Evolutionary conservation across 805 yeast genomes (phyloP), one percentile per base, ranked within the genome.

Genomic region (Lipomyces japonicus): DNA sequence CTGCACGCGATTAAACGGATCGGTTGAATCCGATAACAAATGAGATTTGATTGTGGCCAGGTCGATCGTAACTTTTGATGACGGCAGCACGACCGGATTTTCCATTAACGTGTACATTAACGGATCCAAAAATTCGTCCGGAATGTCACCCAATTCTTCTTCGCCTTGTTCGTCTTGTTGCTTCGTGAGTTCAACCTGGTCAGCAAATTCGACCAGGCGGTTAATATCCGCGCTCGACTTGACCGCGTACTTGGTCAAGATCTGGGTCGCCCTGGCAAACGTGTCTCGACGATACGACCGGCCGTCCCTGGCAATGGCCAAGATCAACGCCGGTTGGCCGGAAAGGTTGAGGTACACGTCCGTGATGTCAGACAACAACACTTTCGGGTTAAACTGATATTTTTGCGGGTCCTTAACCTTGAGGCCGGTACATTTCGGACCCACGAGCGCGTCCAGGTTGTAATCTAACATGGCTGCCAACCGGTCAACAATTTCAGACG

Each of bases 61-160:
- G 66, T 93, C 99, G 61, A 93, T 87, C 42, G 82, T 80, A 18
- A 90, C 79, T 57, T 80, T 84, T 0, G 96, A 87, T 6, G 86
- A 75, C 6, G 99, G 99, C 61, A 93, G 75, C n/a, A 78, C 83
- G 3, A 93, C 98, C 0, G 99, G 99, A 65, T 93, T 95, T 60
- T 82, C 85, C 98, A 93, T 93, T 42, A 93, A 65, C 1, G 96
- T 86, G 67, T 75, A 93, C 97, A 93, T 91, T 61, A 93, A 77
- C 12, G 99, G 99, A 72, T 93, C 99, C 60, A 93, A 77, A 65
- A 83, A 93, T 66, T 93, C 97, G 65, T 93, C 98, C 0, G 99
- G 99, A 16, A 86, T 78, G 46, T 93, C 98, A 23, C 95, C 97
- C 59, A 87, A 74, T 64, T 88, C 96, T 55, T 79, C 63, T 53